Conservation (phyloP, 108 stramenopile species). For the Nannochloropsis salina region DNA sequence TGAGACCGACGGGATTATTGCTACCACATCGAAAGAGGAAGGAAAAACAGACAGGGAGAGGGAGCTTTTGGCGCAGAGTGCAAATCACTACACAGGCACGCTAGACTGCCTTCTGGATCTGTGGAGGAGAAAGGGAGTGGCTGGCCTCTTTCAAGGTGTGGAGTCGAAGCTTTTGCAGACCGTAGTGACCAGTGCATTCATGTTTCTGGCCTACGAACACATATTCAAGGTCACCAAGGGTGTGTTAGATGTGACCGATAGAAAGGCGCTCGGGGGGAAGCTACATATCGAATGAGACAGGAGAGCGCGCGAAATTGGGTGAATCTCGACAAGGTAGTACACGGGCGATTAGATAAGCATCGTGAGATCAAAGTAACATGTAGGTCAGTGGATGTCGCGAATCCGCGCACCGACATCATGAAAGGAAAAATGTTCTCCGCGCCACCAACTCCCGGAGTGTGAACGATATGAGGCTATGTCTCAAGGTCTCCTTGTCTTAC, state of each 20-base stretch:
- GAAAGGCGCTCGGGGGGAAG: background rate
- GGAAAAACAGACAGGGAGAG: background rate
- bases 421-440: too few relatives aligned
- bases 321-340: too few relatives aligned
- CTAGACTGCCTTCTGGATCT: conserved; percentile 64
- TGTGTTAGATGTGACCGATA: background rate
- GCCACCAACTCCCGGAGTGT: too few relatives aligned
- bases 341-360: too few relatives aligned
- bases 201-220: conserved; percentile 81
- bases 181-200: conserved; percentile 62
- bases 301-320: too few relatives aligned
- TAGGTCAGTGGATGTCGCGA: too few relatives aligned
- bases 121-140: conserved; percentile 61
- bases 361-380: too few relatives aligned
- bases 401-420: too few relatives aligned
- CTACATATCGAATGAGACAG: too few relatives aligned
- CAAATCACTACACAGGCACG: conserved; percentile 56
- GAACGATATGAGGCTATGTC: too few relatives aligned
- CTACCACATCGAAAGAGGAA: background rate
- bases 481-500: too few relatives aligned
- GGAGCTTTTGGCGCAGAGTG: background rate
- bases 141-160: conserved; percentile 74
- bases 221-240: conserved; percentile 41
- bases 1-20: background rate
- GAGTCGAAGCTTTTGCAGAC: conserved; percentile 81